Percentiles rank a stretch among this genome's conserved stretches.
These are phyloP conservation scores for Marasmius tenuissimus DNA, from an alignment of 1,284 basidiomycete genomes.

Conservation along the genomic window DNA sequence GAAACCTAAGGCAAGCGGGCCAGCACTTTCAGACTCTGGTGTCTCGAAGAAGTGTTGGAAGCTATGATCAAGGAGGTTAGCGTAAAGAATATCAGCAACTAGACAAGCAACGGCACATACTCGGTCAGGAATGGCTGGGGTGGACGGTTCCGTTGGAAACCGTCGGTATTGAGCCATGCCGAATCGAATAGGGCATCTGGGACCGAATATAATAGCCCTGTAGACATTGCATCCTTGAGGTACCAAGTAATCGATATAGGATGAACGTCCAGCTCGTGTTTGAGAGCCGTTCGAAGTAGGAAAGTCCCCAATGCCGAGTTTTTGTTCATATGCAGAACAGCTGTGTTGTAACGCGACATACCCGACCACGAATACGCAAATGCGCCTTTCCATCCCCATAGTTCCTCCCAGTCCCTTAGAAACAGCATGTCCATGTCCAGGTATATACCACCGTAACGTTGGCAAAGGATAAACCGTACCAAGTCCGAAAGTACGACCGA, in stretches of 20 bases:
- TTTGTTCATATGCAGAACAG: constrained; percentile 82
- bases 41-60: constrained; percentile 84
- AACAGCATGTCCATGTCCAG: constrained; percentile 87
- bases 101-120: constrained; percentile 39
- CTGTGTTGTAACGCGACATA: constrained; percentile 83
- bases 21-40: constrained; percentile 64
- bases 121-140: constrained; percentile 83
- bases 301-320: constrained; percentile 80
- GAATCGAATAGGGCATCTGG: constrained; percentile 88
- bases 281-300: constrained; percentile 82
- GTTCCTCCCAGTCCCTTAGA: constrained; percentile 88
- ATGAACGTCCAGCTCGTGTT: constrained; percentile 85
- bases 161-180: constrained; percentile 84
- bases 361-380: constrained; percentile 88
- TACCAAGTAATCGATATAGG: constrained; percentile 84
- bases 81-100: constrained; percentile 1
- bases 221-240: constrained; percentile 74
- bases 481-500: constrained; percentile 86
- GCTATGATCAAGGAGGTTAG: constrained; percentile 32
- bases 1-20: constrained; percentile 76
- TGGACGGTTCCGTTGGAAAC: constrained; percentile 79
- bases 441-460: constrained; percentile 85
- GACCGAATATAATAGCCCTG: constrained; percentile 70
- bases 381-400: constrained; percentile 86
- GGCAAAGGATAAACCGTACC: constrained; percentile 83